phyloP scores from a whole-genome alignment of 331 rosid species.

The Phaseolus coccineus region DNA sequence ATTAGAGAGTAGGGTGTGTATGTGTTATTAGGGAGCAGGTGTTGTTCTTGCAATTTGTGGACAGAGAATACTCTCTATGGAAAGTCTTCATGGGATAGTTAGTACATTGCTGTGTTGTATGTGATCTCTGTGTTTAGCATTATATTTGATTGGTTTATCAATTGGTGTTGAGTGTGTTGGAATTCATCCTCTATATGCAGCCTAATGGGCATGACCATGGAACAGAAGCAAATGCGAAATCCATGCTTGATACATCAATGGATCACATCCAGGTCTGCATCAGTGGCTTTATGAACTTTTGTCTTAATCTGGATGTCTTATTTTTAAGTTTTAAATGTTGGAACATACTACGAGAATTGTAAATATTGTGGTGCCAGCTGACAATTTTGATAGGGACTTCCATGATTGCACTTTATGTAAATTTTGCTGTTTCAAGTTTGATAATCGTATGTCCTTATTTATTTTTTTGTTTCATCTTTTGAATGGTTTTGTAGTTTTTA shows the following conservation, averaged over 20 bases:
- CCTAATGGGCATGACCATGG: conserved; percentile 92
- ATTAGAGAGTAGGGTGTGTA: not conserved
- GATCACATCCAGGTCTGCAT: conserved; percentile 88
- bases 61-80: not conserved
- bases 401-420: conserved; percentile 20
- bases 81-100: not conserved
- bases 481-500: not conserved
- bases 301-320: not conserved
- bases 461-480: conserved; percentile 14
- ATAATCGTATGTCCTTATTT: not conserved
- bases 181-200: conserved; percentile 57
- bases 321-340: conserved; percentile 25
- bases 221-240: conserved; percentile 59
- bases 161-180: not conserved
- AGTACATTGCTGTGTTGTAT: not conserved
- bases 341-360: conserved; percentile 15
- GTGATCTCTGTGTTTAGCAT: not conserved
- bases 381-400: conserved; percentile 1
- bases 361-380: conserved; percentile 21
- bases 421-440: conserved; percentile 28
- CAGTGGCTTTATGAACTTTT: conserved; percentile 29
- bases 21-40: not conserved
- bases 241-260: conserved; percentile 75
- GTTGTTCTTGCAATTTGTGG: not conserved
- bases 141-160: not conserved